Base-by-base conservation (phyloP, 768 basidiomycete genomes). In the Holtermannia corniformis region DNA sequence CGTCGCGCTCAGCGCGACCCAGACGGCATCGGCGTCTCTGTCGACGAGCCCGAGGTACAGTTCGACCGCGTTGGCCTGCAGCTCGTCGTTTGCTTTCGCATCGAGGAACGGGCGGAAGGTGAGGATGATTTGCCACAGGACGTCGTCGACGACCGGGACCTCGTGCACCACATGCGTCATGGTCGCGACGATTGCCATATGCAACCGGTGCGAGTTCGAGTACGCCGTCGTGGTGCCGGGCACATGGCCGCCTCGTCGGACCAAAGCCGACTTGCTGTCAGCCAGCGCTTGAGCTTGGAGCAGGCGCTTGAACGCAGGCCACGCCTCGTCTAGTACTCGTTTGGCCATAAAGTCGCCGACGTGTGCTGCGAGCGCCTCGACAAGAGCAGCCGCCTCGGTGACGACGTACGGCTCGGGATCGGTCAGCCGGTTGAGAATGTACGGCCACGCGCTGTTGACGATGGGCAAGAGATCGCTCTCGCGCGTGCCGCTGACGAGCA, bases 371-470 rank as follows among this genome's bases (percentile, higher is more conserved):
- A 99, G 76, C 0, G 79, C 73, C 59, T 86, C 85, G n/a, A 96
- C 74, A 42, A 95, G 74, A 3, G 72, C 74, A 1, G 85, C 82
- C 0, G 88, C 83, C 21, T 85, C 84, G 50, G 80, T 79, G 56
- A 90, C 80, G 24, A 97, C 89, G 61, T 82, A 91, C 0, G 82
- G 74, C 65, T 91, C 85, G 0, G 76, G 42, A 44, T 71, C 71
- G 13, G 71, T 67, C 12, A 97, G 76, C 5, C 93, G 80, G 60
- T 89, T 89, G 51, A 97, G 73, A 60, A 99, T 81, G 70, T 84
- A 87, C n/a, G 89, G 88, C 95, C 95, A 99, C 1, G 87, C 85
- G 20, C 80, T 79, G 71, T 97, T 87, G 28, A 96, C 80, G 3
- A 85, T 78, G 1, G 90, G 86, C 40, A 97, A 78, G 16, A 96